Base-by-base conservation (phyloP, 305 asterid genomes). In the Plantago lanceolata region DNA sequence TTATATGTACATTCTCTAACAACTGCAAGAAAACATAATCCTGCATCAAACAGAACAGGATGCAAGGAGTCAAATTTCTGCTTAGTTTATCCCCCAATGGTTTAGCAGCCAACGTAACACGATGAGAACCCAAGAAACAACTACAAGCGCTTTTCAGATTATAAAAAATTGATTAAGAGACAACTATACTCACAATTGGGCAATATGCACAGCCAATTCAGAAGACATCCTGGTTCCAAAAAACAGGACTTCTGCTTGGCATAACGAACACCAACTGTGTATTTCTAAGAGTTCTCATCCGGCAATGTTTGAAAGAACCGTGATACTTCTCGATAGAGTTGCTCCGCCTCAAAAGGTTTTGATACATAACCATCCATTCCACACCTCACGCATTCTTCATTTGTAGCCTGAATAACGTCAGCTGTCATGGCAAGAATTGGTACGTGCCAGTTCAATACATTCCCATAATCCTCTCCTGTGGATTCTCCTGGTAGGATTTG, bases 341-440 rank as follows among this genome's bases (percentile, higher is more conserved):
- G 99, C 72, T 93, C 97, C 0, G 97, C 95, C 33, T 90, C 97
- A 15, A 93, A 93, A 15, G 99, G 99, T 67, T 90, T 93, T 17
- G 97, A 80, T 19, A 93, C 96, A 21, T 88, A 93, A 31, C 99
- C 99, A 71, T 93, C 95, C 99, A 93, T 93, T 65, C 82, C 85
- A 62, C 73, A 63, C 65, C 35, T 73, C 61, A 73, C 73, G 75
- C 99, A 93, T 64, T 68, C 76, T 69, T 90, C 96, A 35, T 73
- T 69, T 18, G 99, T 90, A 9, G 97, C 99, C 63, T 90, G 97
- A 78, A 93, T 82, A 37, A 93, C 99, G 14, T 93, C 96, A 11
- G 99, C 99, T 0, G 99, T 93, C 97, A 93, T 93, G 66, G 99
- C 99, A 75, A 93, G 66, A 66, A 93, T 88, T 19, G 95, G 95